phyloP scores from a whole-genome alignment of 208 protist species.

The Leishmania braziliensis region DNA sequence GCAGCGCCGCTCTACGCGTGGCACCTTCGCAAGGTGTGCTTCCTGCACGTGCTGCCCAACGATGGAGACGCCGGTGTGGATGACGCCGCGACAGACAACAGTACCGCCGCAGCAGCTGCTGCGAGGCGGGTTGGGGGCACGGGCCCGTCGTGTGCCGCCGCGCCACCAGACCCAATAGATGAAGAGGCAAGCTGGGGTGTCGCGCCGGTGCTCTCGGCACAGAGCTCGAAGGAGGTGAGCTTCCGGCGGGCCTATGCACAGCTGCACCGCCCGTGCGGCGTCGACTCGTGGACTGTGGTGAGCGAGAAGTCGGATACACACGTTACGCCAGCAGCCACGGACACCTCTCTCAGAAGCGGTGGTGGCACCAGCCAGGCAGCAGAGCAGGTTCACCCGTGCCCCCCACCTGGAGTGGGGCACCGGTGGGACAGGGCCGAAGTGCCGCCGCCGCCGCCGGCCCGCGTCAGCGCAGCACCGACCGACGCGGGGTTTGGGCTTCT shows the following conservation, averaged over 20 bases:
- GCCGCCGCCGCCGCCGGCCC: too few relatives aligned
- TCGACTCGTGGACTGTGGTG: not conserved
- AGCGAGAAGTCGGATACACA: not conserved
- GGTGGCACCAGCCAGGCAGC: not conserved
- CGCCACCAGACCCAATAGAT: not conserved
- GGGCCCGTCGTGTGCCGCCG: not conserved
- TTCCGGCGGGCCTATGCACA: constrained; percentile 13
- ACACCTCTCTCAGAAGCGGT: not conserved
- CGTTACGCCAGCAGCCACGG: not conserved
- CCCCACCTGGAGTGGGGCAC: not conserved
- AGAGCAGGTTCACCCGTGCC: constrained; percentile 5
- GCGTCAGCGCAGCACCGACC: not conserved
- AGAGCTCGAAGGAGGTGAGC: constrained; percentile 23
- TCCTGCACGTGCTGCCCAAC: constrained; percentile 37
- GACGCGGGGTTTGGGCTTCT: constrained; percentile 28
- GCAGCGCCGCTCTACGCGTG: constrained; percentile 40
- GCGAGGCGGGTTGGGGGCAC: not conserved
- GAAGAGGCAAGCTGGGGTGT: not conserved
- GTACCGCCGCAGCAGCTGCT: not conserved
- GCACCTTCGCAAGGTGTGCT: constrained; percentile 57
- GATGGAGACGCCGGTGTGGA: constrained; percentile 6
- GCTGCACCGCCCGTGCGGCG: not conserved
- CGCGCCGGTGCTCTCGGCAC: not conserved
- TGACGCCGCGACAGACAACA: not conserved
- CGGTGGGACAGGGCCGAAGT: not conserved